Base-by-base conservation (phyloP, 1,139 yeast genomes). In the Sugiyamaella japonica region DNA sequence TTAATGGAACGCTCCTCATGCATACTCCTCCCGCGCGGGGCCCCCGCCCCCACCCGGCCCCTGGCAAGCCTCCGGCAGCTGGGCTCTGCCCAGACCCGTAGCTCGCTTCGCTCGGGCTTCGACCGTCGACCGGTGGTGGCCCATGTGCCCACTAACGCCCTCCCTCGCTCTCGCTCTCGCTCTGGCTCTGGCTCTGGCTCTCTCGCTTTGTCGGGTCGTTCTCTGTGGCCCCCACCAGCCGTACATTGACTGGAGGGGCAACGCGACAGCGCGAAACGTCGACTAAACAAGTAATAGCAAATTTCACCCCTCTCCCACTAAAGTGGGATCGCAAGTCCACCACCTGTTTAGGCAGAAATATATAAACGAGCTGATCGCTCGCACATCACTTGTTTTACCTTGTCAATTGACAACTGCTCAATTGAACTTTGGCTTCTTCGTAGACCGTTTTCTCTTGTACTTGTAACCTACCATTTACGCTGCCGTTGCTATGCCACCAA, bases 401-500 rank as follows among this genome's bases (percentile, higher is more conserved):
- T 9, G n/a, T 29, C 34, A 29, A 29, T 29, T 29, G 34, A 9
- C n/a, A 29, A 29, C 9, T 9, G n/a, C 3, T 5, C 13, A 34
- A 10, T 10, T 34, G n/a, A 38, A 9, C 9, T 15, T 38, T 38
- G 9, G 12, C 25, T 37, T 13, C 40, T 16, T 13, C 20, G 20
- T 16, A 13, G 13, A 7, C n/a, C 12, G 8, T 15, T 38, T 17
- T 8, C 25, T 3, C 28, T 38, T 23, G 13, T 31, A 40, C 36
- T 37, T 37, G 50, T 40, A 40, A 20, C 39, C 38, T 29, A 29
- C 46, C 46, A 44, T 29, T 7, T n/a, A 23, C 28, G 8, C 17
- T 36, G 31, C 16, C 15, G 49, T 45, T 45, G 49, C 45, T 20
- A 54, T 55, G 58, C 49, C 55, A 23, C 51, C 52, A 32, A 41